Evolutionary conservation across 2,329 filamentous ascomycete genomes (phyloP).

Genomic region (Ascochyta rabiei): DNA sequence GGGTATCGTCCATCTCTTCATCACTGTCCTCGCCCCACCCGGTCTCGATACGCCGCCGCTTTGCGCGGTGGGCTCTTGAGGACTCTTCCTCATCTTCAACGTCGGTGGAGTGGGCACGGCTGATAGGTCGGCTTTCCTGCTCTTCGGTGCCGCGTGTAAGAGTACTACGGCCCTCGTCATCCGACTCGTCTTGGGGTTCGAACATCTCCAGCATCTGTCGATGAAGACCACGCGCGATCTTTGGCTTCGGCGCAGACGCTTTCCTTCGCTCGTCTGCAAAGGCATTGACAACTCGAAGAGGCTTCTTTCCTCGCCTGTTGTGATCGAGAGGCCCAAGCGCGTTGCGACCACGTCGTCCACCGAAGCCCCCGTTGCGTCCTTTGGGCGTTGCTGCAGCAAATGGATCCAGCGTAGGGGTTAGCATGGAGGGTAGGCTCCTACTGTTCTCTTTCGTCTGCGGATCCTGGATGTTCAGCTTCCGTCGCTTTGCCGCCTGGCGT

Average conservation of each 20-base stretch:
- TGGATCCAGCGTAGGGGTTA: constrained; percentile 63
- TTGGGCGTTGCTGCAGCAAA: constrained; percentile 69
- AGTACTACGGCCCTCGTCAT: constrained; percentile 71
- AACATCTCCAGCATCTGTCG: constrained; percentile 76
- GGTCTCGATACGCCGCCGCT: constrained; percentile 53
- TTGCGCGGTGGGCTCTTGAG: constrained; percentile 51
- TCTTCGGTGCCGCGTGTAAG: constrained; percentile 81
- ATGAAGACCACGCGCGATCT: constrained; percentile 75
- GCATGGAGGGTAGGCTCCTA: constrained; percentile 61
- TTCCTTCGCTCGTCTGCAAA: constrained; percentile 66
- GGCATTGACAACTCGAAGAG: constrained; percentile 50
- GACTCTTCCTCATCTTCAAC: constrained; percentile 58
- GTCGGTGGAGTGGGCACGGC: constrained; percentile 64
- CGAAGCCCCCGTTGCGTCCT: constrained; percentile 51
- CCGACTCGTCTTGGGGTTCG: constrained; percentile 85
- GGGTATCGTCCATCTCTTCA: constrained; percentile 55
- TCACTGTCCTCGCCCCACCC: constrained; percentile 57
- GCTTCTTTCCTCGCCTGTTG: constrained; percentile 50
- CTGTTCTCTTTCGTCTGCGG: constrained; percentile 64
- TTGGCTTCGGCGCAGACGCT: constrained; percentile 59
- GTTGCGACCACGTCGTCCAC: constrained; percentile 47
- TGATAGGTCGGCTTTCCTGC: constrained; percentile 79
- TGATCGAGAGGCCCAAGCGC: constrained; percentile 54
- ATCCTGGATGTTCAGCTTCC: constrained; percentile 77
- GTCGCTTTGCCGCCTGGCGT: constrained; percentile 78